Percentiles rank a stretch among this genome's conserved stretches.
These are phyloP conservation scores for Chalaropsis thielavioides DNA, from an alignment of 2,329 filamentous ascomycete species.

Conservation along the genomic window DNA sequence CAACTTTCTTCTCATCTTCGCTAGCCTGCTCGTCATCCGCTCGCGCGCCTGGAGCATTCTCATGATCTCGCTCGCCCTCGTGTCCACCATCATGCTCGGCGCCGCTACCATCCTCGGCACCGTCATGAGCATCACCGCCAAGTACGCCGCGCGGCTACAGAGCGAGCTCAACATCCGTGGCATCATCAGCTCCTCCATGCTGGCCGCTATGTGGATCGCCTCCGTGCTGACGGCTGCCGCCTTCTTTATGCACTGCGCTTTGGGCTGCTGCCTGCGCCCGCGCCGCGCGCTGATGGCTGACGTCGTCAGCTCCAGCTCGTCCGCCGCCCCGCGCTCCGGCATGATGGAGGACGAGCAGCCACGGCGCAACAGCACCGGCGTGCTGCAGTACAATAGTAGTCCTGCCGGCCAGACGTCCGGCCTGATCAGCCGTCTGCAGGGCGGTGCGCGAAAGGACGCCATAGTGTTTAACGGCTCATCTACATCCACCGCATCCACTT, in stretches of 20 bases:
- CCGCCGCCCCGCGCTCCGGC: background rate
- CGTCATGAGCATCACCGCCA: conserved; percentile 70
- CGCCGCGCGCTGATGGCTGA: conserved; percentile 13
- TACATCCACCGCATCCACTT: background rate
- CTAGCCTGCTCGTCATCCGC: conserved; percentile 41
- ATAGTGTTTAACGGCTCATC: background rate
- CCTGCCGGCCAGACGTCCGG: background rate
- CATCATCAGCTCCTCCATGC: conserved; percentile 56
- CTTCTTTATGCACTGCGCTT: conserved; percentile 57
- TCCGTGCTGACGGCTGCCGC: conserved; percentile 51
- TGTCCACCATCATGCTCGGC: conserved; percentile 52
- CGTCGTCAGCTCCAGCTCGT: background rate
- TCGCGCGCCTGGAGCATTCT: conserved; percentile 49
- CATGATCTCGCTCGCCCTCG: conserved; percentile 51
- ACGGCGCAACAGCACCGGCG: conserved; percentile 7
- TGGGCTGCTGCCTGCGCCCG: conserved; percentile 50
- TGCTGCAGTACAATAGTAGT: background rate
- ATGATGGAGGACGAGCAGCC: conserved; percentile 16
- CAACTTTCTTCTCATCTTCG: conserved; percentile 56
- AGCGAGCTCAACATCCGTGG: conserved; percentile 63
- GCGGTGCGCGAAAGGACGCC: background rate
- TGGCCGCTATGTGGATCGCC: conserved; percentile 82
- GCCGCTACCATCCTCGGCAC: conserved; percentile 64
- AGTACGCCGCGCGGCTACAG: conserved; percentile 57
- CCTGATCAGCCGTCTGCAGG: conserved; percentile 10